Evolutionary conservation across 2,329 filamentous ascomycete species (phyloP), one percentile per base, ranked within the genome.

Genomic region (Hymenoscyphus occultus): DNA sequence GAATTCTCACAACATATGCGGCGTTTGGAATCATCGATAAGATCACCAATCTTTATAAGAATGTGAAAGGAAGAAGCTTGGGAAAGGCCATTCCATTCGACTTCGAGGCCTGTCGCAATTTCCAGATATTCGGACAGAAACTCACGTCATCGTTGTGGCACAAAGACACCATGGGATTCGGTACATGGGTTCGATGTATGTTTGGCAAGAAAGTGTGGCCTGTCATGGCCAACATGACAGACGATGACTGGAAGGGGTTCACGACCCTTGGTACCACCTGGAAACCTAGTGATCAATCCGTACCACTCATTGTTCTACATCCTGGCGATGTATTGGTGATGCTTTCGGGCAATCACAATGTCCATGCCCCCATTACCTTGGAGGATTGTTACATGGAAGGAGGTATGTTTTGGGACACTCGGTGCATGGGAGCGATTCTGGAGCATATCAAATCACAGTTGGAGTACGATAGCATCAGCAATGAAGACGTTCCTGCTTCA

Each of bases 251-350:
- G 54, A 7, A 16, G 3, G 54, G 22, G 7, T 57, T 57, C 28
- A 19, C 9, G 5, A 28, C 14, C 5, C 16, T 5, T 22, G 54
- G n/a, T 31, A 9, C 16, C 19, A 16, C 13, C 54, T 57, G 54
- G 54, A 57, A 22, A 28, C 54, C 54, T 28, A 5, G 28, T 1
- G 28, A 57, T 28, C 54, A 57, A 10, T 9, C 19, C 28, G 54
- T 57, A 5, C 54, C 54, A 32, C 54, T 57, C 28, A 14, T 57
- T 22, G 54, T 57, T 14, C n/a, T 57, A 14, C 54, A 57, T 31
- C 54, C 54, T 28, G 54, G 54, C n/a, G 54, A 57, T 57, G 28
- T 28, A 22, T 57, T 57, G n/a, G 28, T 57, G 16, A 57, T 57
- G 54, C 54, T 57, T 57, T 10, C 54, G 28, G 54, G 54, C 3